Evolutionary conservation across 352 stramenopile species (phyloP), one percentile per base, ranked within the genome.

Genomic region (Pythium dissimile): DNA sequence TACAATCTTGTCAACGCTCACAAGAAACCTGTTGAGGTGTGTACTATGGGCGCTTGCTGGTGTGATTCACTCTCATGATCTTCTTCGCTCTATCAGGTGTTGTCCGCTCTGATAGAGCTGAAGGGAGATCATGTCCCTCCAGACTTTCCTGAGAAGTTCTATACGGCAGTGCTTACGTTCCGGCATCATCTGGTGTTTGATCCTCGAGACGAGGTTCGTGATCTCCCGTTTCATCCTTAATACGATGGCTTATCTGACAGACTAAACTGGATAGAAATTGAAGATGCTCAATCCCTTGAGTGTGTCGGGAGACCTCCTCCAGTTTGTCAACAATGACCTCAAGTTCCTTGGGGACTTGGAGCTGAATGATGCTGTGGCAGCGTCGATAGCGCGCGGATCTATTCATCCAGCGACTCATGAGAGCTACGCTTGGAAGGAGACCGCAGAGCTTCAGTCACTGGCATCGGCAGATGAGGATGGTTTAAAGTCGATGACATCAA

Each of bases 151-250:
- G 48, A 75, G 28, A 61, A 69, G 1, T 92, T 86, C 37, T 87
- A 77, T 41, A 57, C 65, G 6, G 82, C 88, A 3, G 75, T 95
- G 41, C 62, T 95, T 30, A 97, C 88, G 0, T 97, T 94, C 62
- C 82, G 82, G 1, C 87, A 97, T 47, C 88, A 97, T 23, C 77
- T 94, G 11, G 83, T 97, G 3, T 96, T 87, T 53, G 83, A 95
- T 62, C 86, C 86, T 28, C 68, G 73, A n/a, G 67, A 86, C 53
- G 51, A 80, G 44, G 84, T 90, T 51, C 37, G 32, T 3, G n/a
- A n/a, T n/a, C n/a, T n/a, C n/a, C n/a, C n/a, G n/a, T n/a, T n/a
- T n/a, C n/a, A n/a, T n/a, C n/a, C n/a, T n/a, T n/a, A n/a, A n/a
- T n/a, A n/a, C n/a, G n/a, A n/a, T n/a, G n/a, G n/a, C n/a, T n/a